Percentiles rank a stretch among this genome's conserved stretches.
Conservation (phyloP, 2,329 filamentous ascomycete genomes). For the Stemphylium lycopersici region DNA sequence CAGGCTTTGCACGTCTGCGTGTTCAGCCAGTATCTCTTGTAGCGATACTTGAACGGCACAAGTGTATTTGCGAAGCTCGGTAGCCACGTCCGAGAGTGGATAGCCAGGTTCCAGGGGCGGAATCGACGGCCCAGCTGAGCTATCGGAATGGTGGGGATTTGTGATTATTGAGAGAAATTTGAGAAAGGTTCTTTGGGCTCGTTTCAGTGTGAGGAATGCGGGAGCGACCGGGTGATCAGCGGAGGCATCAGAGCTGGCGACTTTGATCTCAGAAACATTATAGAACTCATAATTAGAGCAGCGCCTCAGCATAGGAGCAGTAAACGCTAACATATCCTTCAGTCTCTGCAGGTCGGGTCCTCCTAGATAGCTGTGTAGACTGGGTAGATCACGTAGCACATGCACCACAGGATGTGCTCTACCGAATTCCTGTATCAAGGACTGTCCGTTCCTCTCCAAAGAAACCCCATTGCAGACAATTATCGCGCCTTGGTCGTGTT, state of each 20-base stretch:
- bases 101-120: slow-evolving; percentile 68
- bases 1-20: slow-evolving; percentile 67
- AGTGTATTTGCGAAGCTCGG: slow-evolving; percentile 68
- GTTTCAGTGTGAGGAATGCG: slow-evolving; percentile 70
- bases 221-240: slow-evolving; percentile 49
- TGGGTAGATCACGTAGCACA: slow-evolving; percentile 67
- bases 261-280: slow-evolving; percentile 67
- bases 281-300: slow-evolving; percentile 80
- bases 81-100: slow-evolving; percentile 66
- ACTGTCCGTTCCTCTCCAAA: slow-evolving; percentile 68
- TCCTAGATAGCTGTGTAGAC: slow-evolving; percentile 67
- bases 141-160: slow-evolving; percentile 53
- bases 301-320: slow-evolving; percentile 64
- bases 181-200: slow-evolving; percentile 71
- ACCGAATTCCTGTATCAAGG: slow-evolving; percentile 66
- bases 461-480: slow-evolving; percentile 74
- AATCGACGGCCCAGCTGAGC: slow-evolving; percentile 36
- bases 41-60: slow-evolving; percentile 69
- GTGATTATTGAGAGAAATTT: slow-evolving; percentile 70
- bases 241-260: slow-evolving; percentile 19
- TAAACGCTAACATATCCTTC: slow-evolving; percentile 63
- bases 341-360: slow-evolving; percentile 62
- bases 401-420: slow-evolving; percentile 73
- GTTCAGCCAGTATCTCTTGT: slow-evolving; percentile 60
- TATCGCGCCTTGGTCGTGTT: slow-evolving; percentile 66